These are phyloP conservation scores for Thermomyces lanuginosus DNA, from an alignment of 2,329 filamentous ascomycete genomes.

Conservation along the genomic window DNA sequence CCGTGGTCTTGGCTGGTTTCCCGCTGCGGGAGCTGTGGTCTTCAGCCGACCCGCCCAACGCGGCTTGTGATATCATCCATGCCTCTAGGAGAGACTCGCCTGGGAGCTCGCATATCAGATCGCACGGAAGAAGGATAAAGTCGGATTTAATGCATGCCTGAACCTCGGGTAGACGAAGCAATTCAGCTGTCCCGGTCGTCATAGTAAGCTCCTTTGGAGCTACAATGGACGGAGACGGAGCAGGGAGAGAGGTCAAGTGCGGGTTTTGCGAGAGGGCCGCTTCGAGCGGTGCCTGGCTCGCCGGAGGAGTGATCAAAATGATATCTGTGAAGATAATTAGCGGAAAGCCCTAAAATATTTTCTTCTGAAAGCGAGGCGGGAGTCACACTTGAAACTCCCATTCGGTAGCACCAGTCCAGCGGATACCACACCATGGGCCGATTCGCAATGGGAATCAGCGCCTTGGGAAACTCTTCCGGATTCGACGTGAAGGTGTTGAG, in stretches of 20 bases:
- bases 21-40: conserved; percentile 19
- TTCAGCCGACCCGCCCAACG: conserved; percentile 44
- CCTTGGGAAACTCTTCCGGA: conserved; percentile 33
- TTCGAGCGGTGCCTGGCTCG: conserved; percentile 27
- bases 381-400: conserved; percentile 28
- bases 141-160: conserved; percentile 63
- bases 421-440: conserved; percentile 36
- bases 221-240: conserved; percentile 48
- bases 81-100: conserved; percentile 71
- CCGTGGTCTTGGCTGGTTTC: conserved; percentile 28
- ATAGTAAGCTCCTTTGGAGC: conserved; percentile 61
- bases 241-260: conserved; percentile 33
- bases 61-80: conserved; percentile 76
- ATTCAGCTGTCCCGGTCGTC: conserved; percentile 76
- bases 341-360: neutral
- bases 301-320: conserved; percentile 32
- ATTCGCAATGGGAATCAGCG: conserved; percentile 34
- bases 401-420: conserved; percentile 33
- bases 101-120: conserved; percentile 77
- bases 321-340: conserved; percentile 19
- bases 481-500: conserved; percentile 36
- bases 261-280: conserved; percentile 34
- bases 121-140: conserved; percentile 83
- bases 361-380: no score
- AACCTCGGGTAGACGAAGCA: conserved; percentile 71